Evolutionary conservation across 108 stramenopile genomes (phyloP), one percentile per base, ranked within the genome.

Genomic region (Ochromonas danica): DNA sequence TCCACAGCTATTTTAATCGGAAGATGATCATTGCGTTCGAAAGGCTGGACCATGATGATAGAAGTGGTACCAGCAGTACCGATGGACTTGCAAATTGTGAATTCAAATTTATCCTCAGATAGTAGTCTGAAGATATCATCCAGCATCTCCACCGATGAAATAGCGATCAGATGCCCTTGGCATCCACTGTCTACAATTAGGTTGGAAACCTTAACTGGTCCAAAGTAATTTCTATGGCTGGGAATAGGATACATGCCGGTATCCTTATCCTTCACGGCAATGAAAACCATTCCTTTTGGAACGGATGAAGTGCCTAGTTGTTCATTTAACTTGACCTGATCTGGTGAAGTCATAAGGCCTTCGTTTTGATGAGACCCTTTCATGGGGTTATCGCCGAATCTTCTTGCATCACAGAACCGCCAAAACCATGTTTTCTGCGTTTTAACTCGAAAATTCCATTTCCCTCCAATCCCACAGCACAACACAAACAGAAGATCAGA

Each of bases 161-260:
- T 57, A 17, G 51, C 51, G 51, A 57, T 57, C 17, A 57, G 51
- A 57, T 57, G 51, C 22, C 17, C 10, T 57, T 57, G 51, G 51
- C 51, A 57, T 10, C 51, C 51, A 22, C 51, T 17, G 22, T 57
- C 51, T 17, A 57, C 22, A 17, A 57, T 57, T 22, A 57, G 17
- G 51, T 57, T 57, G 22, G 51, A 57, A 22, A 22, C 51, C 22
- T 57, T 57, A 22, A 57, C 22, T 57, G 51, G 22, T 57, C 22
- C 51, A 57, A 57, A 57, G 51, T 17, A 57, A 22, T 10, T 57
- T 22, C 22, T 57, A 22, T 57, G 51, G 22, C 51, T 57, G 51
- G 51, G 51, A 57, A 57, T 57, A 57, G 51, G 51, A 57, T 57
- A 57, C 51, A 57, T 17, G 51, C 22, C 22, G 51, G 51, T 57